A percentile compares a stretch with the other conserved stretches of the same genome.
Conservation (phyloP, 805 yeast species). For the Soucietia sequanensis region DNA sequence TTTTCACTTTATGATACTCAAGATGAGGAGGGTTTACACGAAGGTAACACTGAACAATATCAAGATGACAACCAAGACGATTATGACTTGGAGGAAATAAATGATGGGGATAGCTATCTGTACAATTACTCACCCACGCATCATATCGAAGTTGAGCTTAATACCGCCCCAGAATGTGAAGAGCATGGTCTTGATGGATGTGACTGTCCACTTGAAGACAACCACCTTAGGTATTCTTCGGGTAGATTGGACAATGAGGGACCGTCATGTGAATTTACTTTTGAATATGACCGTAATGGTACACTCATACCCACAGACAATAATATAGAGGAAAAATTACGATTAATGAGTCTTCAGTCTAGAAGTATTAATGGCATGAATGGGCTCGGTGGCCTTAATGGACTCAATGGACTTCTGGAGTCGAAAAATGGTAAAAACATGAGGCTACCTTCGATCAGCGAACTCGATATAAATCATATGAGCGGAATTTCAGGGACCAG, state of each 20-base stretch:
- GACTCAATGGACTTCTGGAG: neutral
- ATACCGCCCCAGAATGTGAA: constrained; percentile 31
- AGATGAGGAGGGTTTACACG: constrained; percentile 41
- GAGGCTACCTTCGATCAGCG: constrained; percentile 13
- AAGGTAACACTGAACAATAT: constrained; percentile 24
- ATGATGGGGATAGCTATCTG: constrained; percentile 24
- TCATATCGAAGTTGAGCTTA: constrained; percentile 43
- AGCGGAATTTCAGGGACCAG: constrained; percentile 1
- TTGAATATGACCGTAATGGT: constrained; percentile 43
- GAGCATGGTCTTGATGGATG: constrained; percentile 24
- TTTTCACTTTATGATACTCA: constrained; percentile 33
- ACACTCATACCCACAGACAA: constrained; percentile 39
- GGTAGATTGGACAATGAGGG: constrained; percentile 26
- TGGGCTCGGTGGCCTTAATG: constrained; percentile 4
- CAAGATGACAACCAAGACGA: constrained; percentile 30
- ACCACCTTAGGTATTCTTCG: constrained; percentile 10
- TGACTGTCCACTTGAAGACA: constrained; percentile 20
- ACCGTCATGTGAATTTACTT: constrained; percentile 45
- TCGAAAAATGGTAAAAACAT: neutral
- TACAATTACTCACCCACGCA: constrained; percentile 33
- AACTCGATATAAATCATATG: constrained; percentile 5
- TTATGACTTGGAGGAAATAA: constrained; percentile 37
- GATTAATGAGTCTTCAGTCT: constrained; percentile 28
- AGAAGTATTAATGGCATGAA: constrained; percentile 6
- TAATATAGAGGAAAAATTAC: constrained; percentile 38